Base-by-base conservation (phyloP, 2,329 filamentous ascomycete genomes). In the Tothia fuscella region DNA sequence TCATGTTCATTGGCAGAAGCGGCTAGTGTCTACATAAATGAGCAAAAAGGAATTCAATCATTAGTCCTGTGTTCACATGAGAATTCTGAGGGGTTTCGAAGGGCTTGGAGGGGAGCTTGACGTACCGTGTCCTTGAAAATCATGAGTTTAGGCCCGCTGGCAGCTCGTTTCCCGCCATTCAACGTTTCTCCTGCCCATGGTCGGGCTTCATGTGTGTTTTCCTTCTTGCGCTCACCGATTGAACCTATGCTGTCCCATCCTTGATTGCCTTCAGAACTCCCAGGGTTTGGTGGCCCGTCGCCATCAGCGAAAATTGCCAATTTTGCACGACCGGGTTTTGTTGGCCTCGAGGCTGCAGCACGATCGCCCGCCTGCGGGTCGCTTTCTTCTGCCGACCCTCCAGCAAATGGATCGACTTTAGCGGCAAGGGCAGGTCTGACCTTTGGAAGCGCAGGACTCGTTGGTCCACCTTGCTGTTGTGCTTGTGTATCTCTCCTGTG, bases 1-100 rank as follows among this genome's bases (percentile, higher is more conserved):
- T 43, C 31, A 28, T 51, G 45, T 42, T 57, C 54, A 49, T 53
- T 47, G 52, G 55, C 46, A 43, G 46, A 48, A 51, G 60, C 54
- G 53, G 58, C 63, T 59, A 56, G 50, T 48, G 59, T 64, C 65
- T 67, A 62, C 68, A 63, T 55, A 72, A 76, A 73, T 62, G 72
- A 59, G n/a, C n/a, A 64, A 65, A 64, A 55, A 58, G 59, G 60
- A 60, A 64, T 63, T 61, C 56, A 76, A 60, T 57, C 71, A 89
- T 95, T 94, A 95, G 88, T 94, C 87, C 88, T 95, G 76, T 75
- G 71, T 74, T 78, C 71, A 87, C 91, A 91, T 76, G 86, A 71
- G 61, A 71, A 72, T 51, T 49, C 51, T n/a, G n/a, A n/a, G 54
- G 54, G 49, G 48, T 45, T 42, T 49, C 49, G 52, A 53, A 55